phyloP scores from a whole-genome alignment of 1,284 basidiomycete genomes.

The Apiotrichum veenhuisii region DNA sequence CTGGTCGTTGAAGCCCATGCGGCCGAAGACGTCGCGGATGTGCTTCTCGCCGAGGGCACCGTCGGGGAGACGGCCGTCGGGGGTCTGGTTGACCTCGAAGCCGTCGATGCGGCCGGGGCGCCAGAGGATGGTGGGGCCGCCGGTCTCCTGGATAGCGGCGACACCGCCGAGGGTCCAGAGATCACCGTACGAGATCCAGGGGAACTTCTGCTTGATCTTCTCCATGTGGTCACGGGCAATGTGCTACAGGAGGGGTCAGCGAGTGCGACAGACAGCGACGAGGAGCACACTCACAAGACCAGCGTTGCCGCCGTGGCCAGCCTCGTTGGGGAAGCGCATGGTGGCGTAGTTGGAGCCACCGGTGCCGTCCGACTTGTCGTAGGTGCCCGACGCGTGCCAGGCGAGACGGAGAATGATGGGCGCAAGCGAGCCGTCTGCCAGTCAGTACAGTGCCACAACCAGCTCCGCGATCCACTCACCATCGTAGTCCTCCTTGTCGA shows the following conservation, averaged over 20 bases:
- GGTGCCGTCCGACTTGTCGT: conserved; percentile 77
- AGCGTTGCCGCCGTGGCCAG: conserved; percentile 80
- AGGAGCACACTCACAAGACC: conserved; percentile 55
- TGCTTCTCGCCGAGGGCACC: conserved; percentile 80
- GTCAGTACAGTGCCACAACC: background rate
- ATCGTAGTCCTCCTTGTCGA: conserved; percentile 80
- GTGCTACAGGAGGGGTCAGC: conserved; percentile 39
- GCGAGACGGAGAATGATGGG: conserved; percentile 89
- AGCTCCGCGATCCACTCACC: conserved; percentile 54
- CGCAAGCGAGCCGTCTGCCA: conserved; percentile 79
- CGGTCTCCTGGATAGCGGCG: conserved; percentile 61
- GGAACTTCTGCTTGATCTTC: conserved; percentile 72
- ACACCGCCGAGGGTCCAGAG: conserved; percentile 85
- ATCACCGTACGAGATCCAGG: conserved; percentile 92
- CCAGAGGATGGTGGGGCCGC: conserved; percentile 71
- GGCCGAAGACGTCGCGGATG: conserved; percentile 83
- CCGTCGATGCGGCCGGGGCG: conserved; percentile 84
- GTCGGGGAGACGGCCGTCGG: conserved; percentile 93
- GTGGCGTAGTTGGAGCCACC: conserved; percentile 91
- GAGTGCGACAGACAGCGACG: background rate
- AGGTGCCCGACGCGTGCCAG: conserved; percentile 90
- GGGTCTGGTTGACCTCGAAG: conserved; percentile 68
- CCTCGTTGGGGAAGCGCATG: conserved; percentile 86
- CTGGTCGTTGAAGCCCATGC: conserved; percentile 96
- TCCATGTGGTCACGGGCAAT: conserved; percentile 82